Conservation (phyloP, 2,329 filamentous ascomycete genomes). For the Fusarium compactum region DNA sequence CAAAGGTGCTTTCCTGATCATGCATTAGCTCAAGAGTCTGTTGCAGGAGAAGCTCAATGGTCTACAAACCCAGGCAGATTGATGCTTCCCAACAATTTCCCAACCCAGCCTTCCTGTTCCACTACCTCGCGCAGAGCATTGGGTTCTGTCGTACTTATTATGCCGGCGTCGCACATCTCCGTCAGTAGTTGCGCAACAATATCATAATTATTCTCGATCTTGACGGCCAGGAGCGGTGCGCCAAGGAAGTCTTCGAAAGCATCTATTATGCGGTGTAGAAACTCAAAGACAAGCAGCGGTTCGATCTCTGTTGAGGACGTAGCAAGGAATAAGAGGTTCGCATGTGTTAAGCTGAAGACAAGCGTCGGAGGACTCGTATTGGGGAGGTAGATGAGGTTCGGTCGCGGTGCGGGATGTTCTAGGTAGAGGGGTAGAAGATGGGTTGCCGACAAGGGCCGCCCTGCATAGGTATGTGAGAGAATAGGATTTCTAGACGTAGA, state of each 20-base stretch:
- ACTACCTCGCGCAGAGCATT: slow-evolving; percentile 93
- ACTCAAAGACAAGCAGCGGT: slow-evolving; percentile 90
- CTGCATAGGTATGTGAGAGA: slow-evolving; percentile 89
- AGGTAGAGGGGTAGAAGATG: slow-evolving; percentile 89
- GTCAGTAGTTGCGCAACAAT: slow-evolving; percentile 91
- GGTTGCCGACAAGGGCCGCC: slow-evolving; percentile 80
- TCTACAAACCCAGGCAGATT: slow-evolving; percentile 77
- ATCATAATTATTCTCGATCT: slow-evolving; percentile 92
- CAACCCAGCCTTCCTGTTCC: slow-evolving; percentile 90
- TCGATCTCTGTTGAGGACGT: slow-evolving; percentile 89
- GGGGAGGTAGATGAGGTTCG: slow-evolving; percentile 86
- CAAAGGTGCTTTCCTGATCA: slow-evolving; percentile 56
- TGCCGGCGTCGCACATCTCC: slow-evolving; percentile 96
- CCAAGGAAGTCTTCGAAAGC: slow-evolving; percentile 94
- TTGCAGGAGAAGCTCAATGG: background rate
- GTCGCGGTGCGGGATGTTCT: slow-evolving; percentile 81
- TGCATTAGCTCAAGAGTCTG: slow-evolving; percentile 19
- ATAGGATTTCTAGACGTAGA: slow-evolving; percentile 74
- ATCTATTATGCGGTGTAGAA: slow-evolving; percentile 92
- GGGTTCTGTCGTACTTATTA: slow-evolving; percentile 89
- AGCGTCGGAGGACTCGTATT: slow-evolving; percentile 87
- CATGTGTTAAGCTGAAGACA: slow-evolving; percentile 88
- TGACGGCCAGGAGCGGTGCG: slow-evolving; percentile 83
- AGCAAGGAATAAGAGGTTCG: slow-evolving; percentile 86
- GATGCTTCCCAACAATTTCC: slow-evolving; percentile 88